A percentile compares a stretch with the other conserved stretches of the same genome.
These are phyloP conservation scores for Pezicula neosporulosa DNA, from an alignment of 2,329 filamentous ascomycete species.

Conservation along the genomic window DNA sequence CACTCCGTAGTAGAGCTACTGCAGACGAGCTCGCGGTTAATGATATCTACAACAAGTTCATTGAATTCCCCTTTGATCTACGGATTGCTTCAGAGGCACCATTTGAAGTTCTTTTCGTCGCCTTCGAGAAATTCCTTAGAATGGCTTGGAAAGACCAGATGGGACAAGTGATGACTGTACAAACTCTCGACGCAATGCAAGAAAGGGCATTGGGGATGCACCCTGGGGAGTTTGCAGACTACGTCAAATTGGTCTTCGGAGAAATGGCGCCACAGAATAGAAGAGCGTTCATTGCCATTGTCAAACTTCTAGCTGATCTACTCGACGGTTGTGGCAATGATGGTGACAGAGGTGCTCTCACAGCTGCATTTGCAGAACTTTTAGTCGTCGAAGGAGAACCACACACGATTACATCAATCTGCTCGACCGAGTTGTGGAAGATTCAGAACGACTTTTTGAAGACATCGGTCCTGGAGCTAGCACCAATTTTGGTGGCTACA, in stretches of 20 bases:
- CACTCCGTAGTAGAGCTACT: conserved; percentile 63
- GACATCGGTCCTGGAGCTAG: conserved; percentile 40
- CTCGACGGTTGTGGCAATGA: conserved; percentile 90
- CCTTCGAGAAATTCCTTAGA: conserved; percentile 89
- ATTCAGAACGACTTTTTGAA: conserved; percentile 85
- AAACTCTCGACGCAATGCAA: conserved; percentile 73
- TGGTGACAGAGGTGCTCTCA: conserved; percentile 83
- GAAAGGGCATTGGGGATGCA: conserved; percentile 61
- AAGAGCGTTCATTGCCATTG: conserved; percentile 76
- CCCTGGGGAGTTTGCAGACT: conserved; percentile 69
- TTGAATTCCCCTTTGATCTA: conserved; percentile 78
- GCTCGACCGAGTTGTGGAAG: conserved; percentile 83
- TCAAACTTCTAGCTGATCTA: conserved; percentile 82
- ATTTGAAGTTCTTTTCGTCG: conserved; percentile 82
- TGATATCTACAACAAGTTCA: conserved; percentile 82
- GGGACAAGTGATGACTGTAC: conserved; percentile 74
- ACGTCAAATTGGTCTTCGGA: conserved; percentile 59
- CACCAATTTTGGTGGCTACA: conserved; percentile 9
- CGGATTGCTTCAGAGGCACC: conserved; percentile 72
- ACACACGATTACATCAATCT: conserved; percentile 80
- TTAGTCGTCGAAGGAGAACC: conserved; percentile 75
- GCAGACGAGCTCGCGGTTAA: conserved; percentile 82
- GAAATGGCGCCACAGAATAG: conserved; percentile 68
- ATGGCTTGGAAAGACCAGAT: conserved; percentile 88
- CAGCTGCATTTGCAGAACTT: conserved; percentile 83